phyloP scores from a whole-genome alignment of 1,284 basidiomycete species.

The Cryptococcus amylolentus region DNA sequence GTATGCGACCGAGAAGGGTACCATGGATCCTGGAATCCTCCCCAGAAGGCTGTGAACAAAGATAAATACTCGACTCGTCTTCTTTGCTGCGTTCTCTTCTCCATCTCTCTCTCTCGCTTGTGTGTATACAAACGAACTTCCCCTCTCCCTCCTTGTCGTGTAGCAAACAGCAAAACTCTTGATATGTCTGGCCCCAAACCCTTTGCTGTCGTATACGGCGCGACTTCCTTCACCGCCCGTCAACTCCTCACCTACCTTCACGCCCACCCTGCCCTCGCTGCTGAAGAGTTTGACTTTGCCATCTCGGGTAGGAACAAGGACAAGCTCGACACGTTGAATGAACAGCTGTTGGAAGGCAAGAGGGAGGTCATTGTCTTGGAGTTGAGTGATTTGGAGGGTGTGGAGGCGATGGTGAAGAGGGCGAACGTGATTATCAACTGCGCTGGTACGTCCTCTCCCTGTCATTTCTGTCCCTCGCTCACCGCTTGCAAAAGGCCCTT shows the following conservation, averaged over 20 bases:
- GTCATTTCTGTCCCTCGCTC: background rate
- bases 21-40: too few species aligned
- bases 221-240: constrained; percentile 41
- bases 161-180: background rate
- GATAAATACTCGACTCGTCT: too few species aligned
- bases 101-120: background rate
- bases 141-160: background rate
- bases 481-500: constrained; percentile 27
- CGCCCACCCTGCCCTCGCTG: constrained; percentile 26
- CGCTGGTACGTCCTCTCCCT: constrained; percentile 30
- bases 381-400: constrained; percentile 28
- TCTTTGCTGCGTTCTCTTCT: background rate
- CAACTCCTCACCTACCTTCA: constrained; percentile 42
- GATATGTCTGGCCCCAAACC: constrained; percentile 21
- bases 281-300: constrained; percentile 31
- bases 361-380: constrained; percentile 26
- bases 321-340: constrained; percentile 32
- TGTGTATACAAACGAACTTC: background rate
- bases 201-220: constrained; percentile 44
- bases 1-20: background rate
- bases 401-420: constrained; percentile 25
- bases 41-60: too few species aligned
- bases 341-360: constrained; percentile 12
- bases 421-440: constrained; percentile 41
- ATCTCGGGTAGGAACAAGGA: constrained; percentile 38